These are phyloP conservation scores for Psilocybe sp. DNA, from an alignment of 768 basidiomycete species.

Conservation along the genomic window DNA sequence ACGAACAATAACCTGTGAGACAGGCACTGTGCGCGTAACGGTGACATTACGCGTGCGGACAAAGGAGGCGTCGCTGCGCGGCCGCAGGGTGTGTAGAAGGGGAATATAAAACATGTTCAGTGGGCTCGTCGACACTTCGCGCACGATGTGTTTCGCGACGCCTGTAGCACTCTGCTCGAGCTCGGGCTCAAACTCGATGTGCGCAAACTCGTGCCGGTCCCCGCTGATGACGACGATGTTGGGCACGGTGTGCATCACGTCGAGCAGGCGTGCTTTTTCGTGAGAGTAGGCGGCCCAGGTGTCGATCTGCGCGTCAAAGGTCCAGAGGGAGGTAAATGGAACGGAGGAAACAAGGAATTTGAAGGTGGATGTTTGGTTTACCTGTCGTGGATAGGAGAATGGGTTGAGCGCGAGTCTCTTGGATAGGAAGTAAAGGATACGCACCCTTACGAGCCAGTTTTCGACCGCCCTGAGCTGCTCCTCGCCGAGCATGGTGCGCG, in stretches of 20 bases:
- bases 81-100: constrained; percentile 49
- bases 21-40: background rate
- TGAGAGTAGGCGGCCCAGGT: constrained; percentile 65
- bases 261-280: constrained; percentile 59
- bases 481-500: constrained; percentile 69
- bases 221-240: constrained; percentile 71
- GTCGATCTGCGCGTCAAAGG: constrained; percentile 55
- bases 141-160: constrained; percentile 36
- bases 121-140: constrained; percentile 70
- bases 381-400: constrained; percentile 27
- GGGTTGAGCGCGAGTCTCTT: too few species aligned
- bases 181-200: constrained; percentile 53
- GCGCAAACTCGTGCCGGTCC: constrained; percentile 79
- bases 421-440: constrained; percentile 3
- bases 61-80: constrained; percentile 42
- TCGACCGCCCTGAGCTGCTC: constrained; percentile 58
- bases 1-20: too few species aligned
- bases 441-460: constrained; percentile 58
- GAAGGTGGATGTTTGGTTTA: constrained; percentile 69
- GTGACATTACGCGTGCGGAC: constrained; percentile 19
- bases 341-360: constrained; percentile 77
- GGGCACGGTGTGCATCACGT: constrained; percentile 59
- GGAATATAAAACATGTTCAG: constrained; percentile 71
- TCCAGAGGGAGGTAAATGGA: constrained; percentile 75
- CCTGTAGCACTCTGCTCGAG: constrained; percentile 5